A percentile compares a stretch with the other conserved stretches of the same genome.
These are phyloP conservation scores for Cordyceps cicadae DNA, from an alignment of 2,329 filamentous ascomycete species.

Conservation along the genomic window DNA sequence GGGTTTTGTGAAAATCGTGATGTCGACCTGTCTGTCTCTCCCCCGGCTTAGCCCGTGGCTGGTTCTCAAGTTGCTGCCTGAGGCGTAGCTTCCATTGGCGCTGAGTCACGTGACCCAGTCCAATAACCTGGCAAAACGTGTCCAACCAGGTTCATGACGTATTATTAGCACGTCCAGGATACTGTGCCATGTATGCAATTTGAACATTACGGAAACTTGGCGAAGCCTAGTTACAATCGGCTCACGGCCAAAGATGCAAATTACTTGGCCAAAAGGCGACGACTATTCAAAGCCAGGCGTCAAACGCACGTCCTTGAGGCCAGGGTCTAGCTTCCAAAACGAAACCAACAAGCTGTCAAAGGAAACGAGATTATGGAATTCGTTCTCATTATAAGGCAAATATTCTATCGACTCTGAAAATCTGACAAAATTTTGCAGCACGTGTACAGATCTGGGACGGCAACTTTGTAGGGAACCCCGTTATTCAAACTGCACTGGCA, in stretches of 20 bases:
- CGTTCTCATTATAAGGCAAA: background rate
- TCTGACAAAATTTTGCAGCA: background rate
- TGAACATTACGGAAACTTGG: background rate
- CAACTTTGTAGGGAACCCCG: background rate
- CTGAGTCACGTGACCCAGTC: conserved; percentile 2
- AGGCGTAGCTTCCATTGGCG: conserved; percentile 1
- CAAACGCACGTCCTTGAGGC: background rate
- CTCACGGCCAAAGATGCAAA: too few species aligned
- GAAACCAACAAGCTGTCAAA: background rate
- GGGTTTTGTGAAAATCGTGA: conserved; percentile 40
- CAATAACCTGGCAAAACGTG: background rate
- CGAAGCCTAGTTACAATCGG: too few species aligned
- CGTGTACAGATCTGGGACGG: background rate
- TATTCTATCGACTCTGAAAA: background rate
- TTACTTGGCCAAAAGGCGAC: too few species aligned
- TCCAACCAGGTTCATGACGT: background rate
- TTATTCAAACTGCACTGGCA: background rate
- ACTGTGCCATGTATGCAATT: background rate
- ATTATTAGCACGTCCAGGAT: background rate
- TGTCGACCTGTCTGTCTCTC: conserved; percentile 17
- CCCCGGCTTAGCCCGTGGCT: conserved; percentile 11
- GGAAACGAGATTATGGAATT: background rate
- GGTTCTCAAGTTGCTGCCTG: conserved; percentile 13
- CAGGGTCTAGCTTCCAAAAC: background rate
- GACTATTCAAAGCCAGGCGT: background rate